phyloP scores from a whole-genome alignment of 2,329 filamentous ascomycete genomes.

The Bipolaris sorokiniana region DNA sequence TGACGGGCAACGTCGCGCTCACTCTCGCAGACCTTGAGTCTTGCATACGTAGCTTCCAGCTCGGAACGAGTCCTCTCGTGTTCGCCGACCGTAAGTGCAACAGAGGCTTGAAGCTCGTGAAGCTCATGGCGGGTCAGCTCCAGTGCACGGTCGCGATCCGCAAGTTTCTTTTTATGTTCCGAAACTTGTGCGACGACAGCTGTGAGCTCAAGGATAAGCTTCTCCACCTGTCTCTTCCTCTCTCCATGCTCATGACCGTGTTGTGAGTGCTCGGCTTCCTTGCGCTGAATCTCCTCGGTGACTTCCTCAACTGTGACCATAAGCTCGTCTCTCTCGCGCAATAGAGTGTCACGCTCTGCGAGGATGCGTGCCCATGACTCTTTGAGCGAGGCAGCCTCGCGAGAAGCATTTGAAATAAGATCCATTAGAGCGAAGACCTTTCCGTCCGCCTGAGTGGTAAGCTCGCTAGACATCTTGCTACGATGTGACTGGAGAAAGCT shows the following conservation, averaged over 20 bases:
- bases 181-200: conserved; percentile 26
- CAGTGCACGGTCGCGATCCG: conserved; percentile 28
- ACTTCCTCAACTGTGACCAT: conserved; percentile 28
- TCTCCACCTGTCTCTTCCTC: conserved; percentile 30
- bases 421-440: conserved; percentile 40
- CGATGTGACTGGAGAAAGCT: conserved; percentile 34
- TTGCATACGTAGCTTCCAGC: conserved; percentile 24
- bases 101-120: conserved; percentile 18
- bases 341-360: conserved; percentile 35
- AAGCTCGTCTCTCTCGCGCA: conserved; percentile 29
- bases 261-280: conserved; percentile 28
- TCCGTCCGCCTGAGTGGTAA: conserved; percentile 32
- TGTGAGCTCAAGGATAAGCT: conserved; percentile 31
- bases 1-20: conserved; percentile 28
- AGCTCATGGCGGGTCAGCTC: conserved; percentile 27
- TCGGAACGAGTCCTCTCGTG: conserved; percentile 28
- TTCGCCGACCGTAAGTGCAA: conserved; percentile 15
- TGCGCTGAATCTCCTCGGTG: conserved; percentile 32
- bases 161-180: conserved; percentile 34
- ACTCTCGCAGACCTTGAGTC: conserved; percentile 26
- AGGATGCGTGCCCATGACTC: conserved; percentile 35
- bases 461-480: conserved; percentile 33
- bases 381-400: conserved; percentile 33
- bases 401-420: conserved; percentile 34
- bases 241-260: conserved; percentile 32